Evolutionary conservation across 177 flowering plant genomes (phyloP).

Genomic region (Vitis hybrid): DNA sequence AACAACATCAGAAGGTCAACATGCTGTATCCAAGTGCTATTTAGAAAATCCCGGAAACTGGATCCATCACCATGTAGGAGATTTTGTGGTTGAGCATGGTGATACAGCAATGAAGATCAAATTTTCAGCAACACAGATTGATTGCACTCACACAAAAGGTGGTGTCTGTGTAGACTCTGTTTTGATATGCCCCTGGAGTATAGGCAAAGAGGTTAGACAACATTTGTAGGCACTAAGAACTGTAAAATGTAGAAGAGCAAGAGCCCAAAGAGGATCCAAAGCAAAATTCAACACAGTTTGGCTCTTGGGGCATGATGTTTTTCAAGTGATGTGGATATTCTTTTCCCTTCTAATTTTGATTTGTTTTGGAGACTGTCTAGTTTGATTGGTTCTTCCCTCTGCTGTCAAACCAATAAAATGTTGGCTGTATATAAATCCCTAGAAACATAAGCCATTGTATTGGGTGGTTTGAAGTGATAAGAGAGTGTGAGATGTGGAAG

Average conservation of each 20-base stretch:
- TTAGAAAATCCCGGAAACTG: constrained; percentile 44
- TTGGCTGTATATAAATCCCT: no score
- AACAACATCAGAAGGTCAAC: constrained; percentile 45
- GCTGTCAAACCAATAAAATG: no score
- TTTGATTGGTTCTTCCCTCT: no score
- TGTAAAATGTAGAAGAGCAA: not conserved
- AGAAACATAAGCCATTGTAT: no score
- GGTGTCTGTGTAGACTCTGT: constrained; percentile 56
- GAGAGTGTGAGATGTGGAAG: no score
- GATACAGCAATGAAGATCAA: constrained; percentile 32
- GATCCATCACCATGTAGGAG: constrained; percentile 47
- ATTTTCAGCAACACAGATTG: constrained; percentile 53
- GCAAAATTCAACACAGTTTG: no score
- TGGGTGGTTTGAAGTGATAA: no score
- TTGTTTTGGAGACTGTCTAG: no score
- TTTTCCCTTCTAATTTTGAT: no score
- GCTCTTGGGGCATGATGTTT: not conserved
- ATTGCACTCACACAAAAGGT: constrained; percentile 66
- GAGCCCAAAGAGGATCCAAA: no score
- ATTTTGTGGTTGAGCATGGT: constrained; percentile 37
- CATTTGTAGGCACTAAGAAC: constrained; percentile 3
- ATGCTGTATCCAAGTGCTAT: constrained; percentile 24
- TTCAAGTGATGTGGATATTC: no score
- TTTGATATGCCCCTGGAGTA: constrained; percentile 31
- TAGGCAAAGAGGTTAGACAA: constrained; percentile 18